A percentile compares a stretch with the other conserved stretches of the same genome.
These are phyloP conservation scores for Tricharina praecox DNA, from an alignment of 495 filamentous ascomycete species.

Conservation along the genomic window DNA sequence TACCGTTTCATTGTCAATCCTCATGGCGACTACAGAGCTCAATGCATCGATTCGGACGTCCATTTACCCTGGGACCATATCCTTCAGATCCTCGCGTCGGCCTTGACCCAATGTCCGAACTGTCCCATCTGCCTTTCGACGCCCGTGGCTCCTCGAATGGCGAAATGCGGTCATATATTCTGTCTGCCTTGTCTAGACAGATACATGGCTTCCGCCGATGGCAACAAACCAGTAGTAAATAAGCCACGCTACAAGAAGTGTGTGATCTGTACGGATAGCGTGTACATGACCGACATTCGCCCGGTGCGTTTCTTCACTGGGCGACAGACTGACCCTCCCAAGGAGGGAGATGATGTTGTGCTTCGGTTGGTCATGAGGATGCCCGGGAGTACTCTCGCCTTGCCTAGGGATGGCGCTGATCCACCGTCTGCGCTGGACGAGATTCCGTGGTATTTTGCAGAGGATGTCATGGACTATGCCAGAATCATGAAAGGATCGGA, in stretches of 20 bases:
- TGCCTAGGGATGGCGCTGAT: constrained; percentile 65
- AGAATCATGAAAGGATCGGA: constrained; percentile 88
- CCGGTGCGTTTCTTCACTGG: constrained; percentile 84
- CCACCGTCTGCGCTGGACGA: constrained; percentile 47
- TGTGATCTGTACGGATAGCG: constrained; percentile 82
- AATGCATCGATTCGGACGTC: constrained; percentile 73
- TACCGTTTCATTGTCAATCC: constrained; percentile 93
- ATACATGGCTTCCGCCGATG: constrained; percentile 80
- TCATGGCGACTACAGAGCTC: constrained; percentile 55
- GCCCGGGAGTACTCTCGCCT: constrained; percentile 62
- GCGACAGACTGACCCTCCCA: constrained; percentile 62
- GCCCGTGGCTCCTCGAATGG: constrained; percentile 90
- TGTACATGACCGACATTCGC: constrained; percentile 74
- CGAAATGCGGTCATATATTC: constrained; percentile 93
- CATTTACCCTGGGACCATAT: constrained; percentile 83
- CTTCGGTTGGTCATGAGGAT: constrained; percentile 65
- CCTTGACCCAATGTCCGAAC: constrained; percentile 67
- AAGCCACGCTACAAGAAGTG: constrained; percentile 82
- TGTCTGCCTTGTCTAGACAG: constrained; percentile 85
- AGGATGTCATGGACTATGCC: constrained; percentile 86
- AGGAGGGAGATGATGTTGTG: constrained; percentile 76
- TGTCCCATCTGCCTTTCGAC: constrained; percentile 83
- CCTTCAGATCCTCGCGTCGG: constrained; percentile 77
- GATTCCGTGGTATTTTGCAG: constrained; percentile 86
- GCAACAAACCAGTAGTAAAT: constrained; percentile 44